Evolutionary conservation across 2,329 filamentous ascomycete species (phyloP).

Genomic region (Neoscytalidium dimidiatum): DNA sequence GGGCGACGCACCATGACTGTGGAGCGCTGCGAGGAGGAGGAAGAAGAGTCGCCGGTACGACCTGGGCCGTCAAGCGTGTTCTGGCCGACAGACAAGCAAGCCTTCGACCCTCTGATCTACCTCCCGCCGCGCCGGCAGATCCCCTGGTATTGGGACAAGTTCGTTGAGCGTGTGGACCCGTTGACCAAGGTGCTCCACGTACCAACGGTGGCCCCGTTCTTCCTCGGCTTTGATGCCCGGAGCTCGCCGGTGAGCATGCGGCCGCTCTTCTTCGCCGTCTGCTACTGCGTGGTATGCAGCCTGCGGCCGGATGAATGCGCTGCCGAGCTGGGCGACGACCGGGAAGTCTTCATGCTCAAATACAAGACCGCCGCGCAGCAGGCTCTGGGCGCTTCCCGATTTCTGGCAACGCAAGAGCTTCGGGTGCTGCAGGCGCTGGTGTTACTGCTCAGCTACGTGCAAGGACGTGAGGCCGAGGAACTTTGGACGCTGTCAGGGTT

Average conservation of each 20-base stretch:
- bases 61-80: background rate
- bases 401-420: background rate
- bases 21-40: background rate
- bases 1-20: background rate
- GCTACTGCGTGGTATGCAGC: background rate
- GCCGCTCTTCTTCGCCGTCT: background rate
- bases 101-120: background rate
- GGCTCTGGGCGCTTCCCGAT: background rate
- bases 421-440: background rate
- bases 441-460: background rate
- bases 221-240: background rate
- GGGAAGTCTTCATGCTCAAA: background rate
- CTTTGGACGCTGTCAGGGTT: background rate
- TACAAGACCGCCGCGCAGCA: background rate
- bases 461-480: background rate
- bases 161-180: background rate
- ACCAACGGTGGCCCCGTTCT: background rate
- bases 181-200: background rate
- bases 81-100: background rate
- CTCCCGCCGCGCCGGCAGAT: background rate
- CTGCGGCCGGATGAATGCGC: background rate
- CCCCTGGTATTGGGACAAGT: background rate
- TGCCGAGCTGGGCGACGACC: background rate
- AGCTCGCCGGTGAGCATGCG: background rate
- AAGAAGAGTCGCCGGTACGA: background rate